A percentile compares a stretch with the other conserved stretches of the same genome.
These are phyloP conservation scores for Ascodesmis nigricans DNA, from an alignment of 495 filamentous ascomycete species.

Conservation along the genomic window DNA sequence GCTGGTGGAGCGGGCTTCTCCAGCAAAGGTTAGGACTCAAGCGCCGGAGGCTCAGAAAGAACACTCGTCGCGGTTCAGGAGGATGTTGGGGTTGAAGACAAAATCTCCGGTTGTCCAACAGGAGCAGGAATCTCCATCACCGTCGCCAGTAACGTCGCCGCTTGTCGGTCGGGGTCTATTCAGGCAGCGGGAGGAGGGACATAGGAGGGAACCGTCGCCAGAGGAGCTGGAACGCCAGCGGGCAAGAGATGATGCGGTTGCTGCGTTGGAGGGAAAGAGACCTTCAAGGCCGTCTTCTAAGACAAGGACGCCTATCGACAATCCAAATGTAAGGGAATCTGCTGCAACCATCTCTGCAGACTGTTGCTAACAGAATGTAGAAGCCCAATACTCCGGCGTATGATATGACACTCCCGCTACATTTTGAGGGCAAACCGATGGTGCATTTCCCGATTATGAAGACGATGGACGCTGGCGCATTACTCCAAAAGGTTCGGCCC, in stretches of 20 bases:
- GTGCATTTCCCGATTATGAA: conserved; percentile 9
- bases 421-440: conserved; percentile 5
- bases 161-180: too few relatives aligned
- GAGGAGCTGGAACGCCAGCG: not conserved
- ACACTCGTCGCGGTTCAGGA: conserved; percentile 15
- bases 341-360: too few relatives aligned
- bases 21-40: conserved; percentile 3
- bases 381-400: not conserved
- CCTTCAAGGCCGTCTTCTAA: not conserved
- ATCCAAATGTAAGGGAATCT: too few relatives aligned
- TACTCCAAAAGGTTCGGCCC: conserved; percentile 13
- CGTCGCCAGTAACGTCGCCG: conserved; percentile 3
- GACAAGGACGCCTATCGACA: not conserved
- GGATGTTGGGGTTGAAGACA: conserved; percentile 18
- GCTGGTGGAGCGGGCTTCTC: conserved; percentile 2
- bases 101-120: not conserved
- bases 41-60: conserved; percentile 9
- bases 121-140: conserved; percentile 1
- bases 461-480: conserved; percentile 10
- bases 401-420: conserved; percentile 1
- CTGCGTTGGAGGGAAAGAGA: conserved; percentile 3
- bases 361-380: too few relatives aligned
- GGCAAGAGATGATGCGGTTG: conserved; percentile 2
- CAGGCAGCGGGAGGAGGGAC: too few relatives aligned
- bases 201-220: too few relatives aligned